Evolutionary conservation across 371 early-diverging fungal species (phyloP).

Genomic region (Mortierella sp.): DNA sequence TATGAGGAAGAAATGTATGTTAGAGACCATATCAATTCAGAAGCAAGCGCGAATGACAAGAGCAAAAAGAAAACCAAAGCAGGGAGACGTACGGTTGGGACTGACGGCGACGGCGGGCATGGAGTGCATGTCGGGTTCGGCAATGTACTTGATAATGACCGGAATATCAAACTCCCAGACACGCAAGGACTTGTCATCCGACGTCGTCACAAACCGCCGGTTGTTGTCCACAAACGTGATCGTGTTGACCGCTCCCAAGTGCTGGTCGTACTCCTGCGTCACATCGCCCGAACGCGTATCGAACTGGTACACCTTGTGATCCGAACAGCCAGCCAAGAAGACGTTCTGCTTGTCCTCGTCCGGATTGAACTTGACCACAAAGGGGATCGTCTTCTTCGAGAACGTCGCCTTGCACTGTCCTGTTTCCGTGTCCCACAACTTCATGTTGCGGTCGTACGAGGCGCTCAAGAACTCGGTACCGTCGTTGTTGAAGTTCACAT

Average conservation of each 20-base stretch:
- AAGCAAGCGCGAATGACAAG: background rate
- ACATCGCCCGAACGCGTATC: conserved; percentile 87
- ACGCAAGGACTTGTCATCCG: conserved; percentile 96
- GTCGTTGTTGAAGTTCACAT: conserved; percentile 91
- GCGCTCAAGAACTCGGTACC: conserved; percentile 90
- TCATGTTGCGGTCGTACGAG: conserved; percentile 91
- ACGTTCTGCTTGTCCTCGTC: conserved; percentile 84
- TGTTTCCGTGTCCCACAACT: conserved; percentile 98
- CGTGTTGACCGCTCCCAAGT: conserved; percentile 95
- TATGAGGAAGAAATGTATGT: too few species aligned
- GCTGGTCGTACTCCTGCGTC: conserved; percentile 96
- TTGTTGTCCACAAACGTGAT: conserved; percentile 97
- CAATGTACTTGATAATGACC: conserved; percentile 96
- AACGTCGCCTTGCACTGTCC: conserved; percentile 88
- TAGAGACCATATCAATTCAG: background rate
- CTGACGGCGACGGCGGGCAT: conserved; percentile 93
- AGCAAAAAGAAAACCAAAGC: conserved; percentile 1
- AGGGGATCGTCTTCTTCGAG: conserved; percentile 85
- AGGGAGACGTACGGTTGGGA: conserved; percentile 80
- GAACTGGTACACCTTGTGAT: conserved; percentile 91
- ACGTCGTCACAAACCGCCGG: conserved; percentile 94
- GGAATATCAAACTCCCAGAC: conserved; percentile 99
- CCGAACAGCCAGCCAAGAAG: conserved; percentile 93
- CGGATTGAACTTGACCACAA: conserved; percentile 93
- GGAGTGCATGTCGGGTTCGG: conserved; percentile 96